Percentiles rank a stretch among this genome's conserved stretches.
These are phyloP conservation scores for Flaveria ramosissima DNA, from an alignment of 129 eudicot genomes.

Conservation along the genomic window DNA sequence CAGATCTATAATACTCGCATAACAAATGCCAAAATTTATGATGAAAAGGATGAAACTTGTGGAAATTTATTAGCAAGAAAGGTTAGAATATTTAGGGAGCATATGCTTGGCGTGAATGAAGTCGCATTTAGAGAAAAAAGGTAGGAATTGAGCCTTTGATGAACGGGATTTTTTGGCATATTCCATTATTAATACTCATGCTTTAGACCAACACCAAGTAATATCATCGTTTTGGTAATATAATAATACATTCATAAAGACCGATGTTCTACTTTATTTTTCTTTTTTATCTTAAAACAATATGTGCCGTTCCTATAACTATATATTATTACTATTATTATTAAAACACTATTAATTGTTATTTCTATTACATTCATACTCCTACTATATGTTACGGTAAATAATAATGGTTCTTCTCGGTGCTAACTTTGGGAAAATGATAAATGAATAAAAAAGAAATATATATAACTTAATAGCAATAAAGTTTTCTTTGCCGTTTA, in stretches of 20 bases:
- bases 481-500: too few species aligned
- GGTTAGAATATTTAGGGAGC: constrained; percentile 67
- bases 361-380: too few species aligned
- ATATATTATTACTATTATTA: not conserved
- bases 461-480: too few species aligned
- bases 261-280: not conserved
- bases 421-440: too few species aligned
- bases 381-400: too few species aligned
- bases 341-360: not conserved
- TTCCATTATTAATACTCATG: constrained; percentile 48
- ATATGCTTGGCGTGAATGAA: constrained; percentile 89
- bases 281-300: not conserved
- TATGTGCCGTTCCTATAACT: not conserved
- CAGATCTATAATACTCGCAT: constrained; percentile 25
- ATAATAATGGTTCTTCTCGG: too few species aligned
- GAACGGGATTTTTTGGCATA: constrained; percentile 62
- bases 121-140: constrained; percentile 56
- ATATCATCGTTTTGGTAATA: constrained; percentile 5
- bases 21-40: constrained; percentile 11
- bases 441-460: too few species aligned
- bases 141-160: constrained; percentile 39
- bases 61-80: constrained; percentile 42
- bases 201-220: constrained; percentile 30
- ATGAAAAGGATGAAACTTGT: constrained; percentile 1
- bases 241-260: constrained; percentile 16